These are phyloP conservation scores for Gastrodia elata DNA, from an alignment of 106 monocot species.

Conservation along the genomic window DNA sequence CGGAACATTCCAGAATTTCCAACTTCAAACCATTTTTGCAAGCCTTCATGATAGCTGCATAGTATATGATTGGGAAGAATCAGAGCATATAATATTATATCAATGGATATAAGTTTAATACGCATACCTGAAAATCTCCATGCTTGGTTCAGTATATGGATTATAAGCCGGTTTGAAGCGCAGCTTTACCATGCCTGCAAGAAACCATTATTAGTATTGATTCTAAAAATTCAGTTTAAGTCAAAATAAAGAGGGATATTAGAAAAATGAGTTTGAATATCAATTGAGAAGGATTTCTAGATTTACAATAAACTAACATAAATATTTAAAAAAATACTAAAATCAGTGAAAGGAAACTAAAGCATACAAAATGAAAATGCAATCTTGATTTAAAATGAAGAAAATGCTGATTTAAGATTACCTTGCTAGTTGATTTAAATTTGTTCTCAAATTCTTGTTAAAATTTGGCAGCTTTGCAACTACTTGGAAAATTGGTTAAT, in stretches of 20 bases:
- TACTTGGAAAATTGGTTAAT: too few relatives aligned
- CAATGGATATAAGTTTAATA: too few relatives aligned
- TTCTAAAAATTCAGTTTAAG: background rate
- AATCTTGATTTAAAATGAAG: background rate
- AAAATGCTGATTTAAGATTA: too few relatives aligned
- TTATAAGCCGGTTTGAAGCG: conserved; percentile 97
- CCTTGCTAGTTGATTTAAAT: too few relatives aligned
- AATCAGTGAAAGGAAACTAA: background rate
- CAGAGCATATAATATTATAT: too few relatives aligned
- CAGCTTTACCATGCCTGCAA: conserved; percentile 78
- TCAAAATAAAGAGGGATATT: background rate
- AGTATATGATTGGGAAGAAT: too few relatives aligned
- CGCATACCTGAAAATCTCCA: conserved; percentile 97
- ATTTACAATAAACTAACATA: background rate
- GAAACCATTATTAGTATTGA: background rate
- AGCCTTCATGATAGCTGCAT: conserved; percentile 78
- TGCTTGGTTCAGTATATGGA: conserved; percentile 98
- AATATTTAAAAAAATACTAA: background rate
- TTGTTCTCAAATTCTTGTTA: too few relatives aligned
- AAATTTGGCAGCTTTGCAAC: too few relatives aligned
- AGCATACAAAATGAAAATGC: too few relatives aligned
- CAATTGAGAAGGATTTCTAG: background rate
- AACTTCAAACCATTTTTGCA: conserved; percentile 93
- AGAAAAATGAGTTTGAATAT: background rate
- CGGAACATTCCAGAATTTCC: conserved; percentile 98